phyloP scores from a whole-genome alignment of 495 filamentous ascomycete genomes.

The Pseudoneurospora amorphoporcata region DNA sequence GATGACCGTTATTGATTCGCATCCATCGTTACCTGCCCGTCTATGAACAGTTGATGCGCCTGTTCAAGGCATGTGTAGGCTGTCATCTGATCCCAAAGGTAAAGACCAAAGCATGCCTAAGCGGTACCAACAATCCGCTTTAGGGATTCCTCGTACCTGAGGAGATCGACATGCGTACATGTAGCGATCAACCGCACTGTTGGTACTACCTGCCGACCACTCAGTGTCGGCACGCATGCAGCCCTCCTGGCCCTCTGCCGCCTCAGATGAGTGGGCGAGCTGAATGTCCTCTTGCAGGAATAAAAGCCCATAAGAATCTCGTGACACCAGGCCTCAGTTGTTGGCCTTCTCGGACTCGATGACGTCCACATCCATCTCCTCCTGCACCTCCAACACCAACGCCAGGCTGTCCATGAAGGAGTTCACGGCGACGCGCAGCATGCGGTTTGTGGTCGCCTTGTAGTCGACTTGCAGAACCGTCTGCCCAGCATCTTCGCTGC shows the following conservation, averaged over 20 bases:
- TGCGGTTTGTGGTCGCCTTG: conserved; percentile 83
- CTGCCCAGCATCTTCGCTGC: conserved; percentile 24
- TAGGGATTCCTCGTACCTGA: not conserved
- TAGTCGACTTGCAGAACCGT: conserved; percentile 67
- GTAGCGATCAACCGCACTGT: not conserved
- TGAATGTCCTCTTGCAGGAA: not conserved
- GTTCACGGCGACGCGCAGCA: conserved; percentile 94
- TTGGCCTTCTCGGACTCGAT: conserved; percentile 24
- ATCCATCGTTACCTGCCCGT: not conserved
- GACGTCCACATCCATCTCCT: conserved; percentile 81
- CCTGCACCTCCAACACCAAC: conserved; percentile 75
- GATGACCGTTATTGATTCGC: not conserved
- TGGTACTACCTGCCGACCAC: not conserved
- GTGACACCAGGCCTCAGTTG: not conserved
- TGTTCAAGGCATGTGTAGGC: not conserved
- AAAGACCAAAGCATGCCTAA: not conserved
- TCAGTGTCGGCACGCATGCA: not conserved
- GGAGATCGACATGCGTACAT: not conserved
- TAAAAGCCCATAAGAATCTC: not conserved
- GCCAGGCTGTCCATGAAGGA: conserved; percentile 91
- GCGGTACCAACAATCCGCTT: not conserved
- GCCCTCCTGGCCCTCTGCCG: not conserved
- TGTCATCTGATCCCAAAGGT: not conserved
- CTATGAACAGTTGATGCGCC: not conserved
- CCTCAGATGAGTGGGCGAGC: not conserved